phyloP scores from a whole-genome alignment of 306 rosid genomes.

The Rubus idaeus region DNA sequence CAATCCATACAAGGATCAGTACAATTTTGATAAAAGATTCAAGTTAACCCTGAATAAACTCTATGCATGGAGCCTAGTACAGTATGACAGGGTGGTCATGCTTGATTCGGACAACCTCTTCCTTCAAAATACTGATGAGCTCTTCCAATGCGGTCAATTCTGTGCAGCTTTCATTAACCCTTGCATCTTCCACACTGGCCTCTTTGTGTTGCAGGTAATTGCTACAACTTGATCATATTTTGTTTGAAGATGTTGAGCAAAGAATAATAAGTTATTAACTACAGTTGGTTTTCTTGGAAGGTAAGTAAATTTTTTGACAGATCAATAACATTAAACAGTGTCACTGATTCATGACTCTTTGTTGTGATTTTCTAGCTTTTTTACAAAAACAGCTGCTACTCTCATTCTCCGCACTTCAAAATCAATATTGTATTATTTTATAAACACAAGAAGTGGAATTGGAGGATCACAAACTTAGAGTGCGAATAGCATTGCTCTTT shows the following conservation, averaged over 20 bases:
- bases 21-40: constrained; percentile 69
- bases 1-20: constrained; percentile 69
- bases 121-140: constrained; percentile 68
- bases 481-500: background rate
- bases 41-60: constrained; percentile 75
- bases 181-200: constrained; percentile 87
- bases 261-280: too few relatives aligned
- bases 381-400: background rate
- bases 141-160: constrained; percentile 85
- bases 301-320: too few relatives aligned
- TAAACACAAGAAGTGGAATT: background rate
- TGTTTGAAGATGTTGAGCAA: background rate
- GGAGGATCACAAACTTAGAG: background rate
- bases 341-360: background rate
- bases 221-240: background rate
- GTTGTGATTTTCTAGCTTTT: background rate
- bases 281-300: too few relatives aligned
- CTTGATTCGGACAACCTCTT: constrained; percentile 89
- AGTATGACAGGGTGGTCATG: constrained; percentile 87
- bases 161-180: constrained; percentile 93
- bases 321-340: background rate
- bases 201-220: constrained; percentile 75
- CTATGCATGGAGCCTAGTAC: constrained; percentile 82
- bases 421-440: background rate
- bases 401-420: background rate